Percentiles rank a stretch among this genome's conserved stretches.
phyloP scores from a whole-genome alignment of 208 protist genomes.

The Herpetomonas samuelpessoai region DNA sequence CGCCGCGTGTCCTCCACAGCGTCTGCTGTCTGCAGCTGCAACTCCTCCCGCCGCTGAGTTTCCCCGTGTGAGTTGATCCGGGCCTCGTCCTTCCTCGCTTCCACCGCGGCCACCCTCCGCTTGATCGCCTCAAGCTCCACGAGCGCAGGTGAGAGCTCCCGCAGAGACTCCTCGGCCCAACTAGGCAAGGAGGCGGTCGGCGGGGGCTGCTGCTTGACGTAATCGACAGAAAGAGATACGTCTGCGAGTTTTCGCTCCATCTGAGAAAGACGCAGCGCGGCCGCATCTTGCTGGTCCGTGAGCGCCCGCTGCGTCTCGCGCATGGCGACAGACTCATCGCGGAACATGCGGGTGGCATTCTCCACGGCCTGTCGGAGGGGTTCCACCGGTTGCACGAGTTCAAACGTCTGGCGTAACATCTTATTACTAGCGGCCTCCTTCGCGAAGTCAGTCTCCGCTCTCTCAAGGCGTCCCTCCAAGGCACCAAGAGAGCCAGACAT shows the following conservation, averaged over 20 bases:
- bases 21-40: slow-evolving; percentile 5
- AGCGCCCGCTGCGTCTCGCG: not conserved
- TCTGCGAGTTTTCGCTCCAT: not conserved
- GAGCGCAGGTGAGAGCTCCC: slow-evolving; percentile 28
- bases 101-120: slow-evolving; percentile 33
- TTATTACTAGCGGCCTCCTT: no score
- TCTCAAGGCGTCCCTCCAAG: no score
- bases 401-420: no score
- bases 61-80: not conserved
- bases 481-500: no score
- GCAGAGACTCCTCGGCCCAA: slow-evolving; percentile 7
- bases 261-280: not conserved
- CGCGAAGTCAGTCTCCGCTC: no score
- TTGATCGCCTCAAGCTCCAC: slow-evolving; percentile 52
- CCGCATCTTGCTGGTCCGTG: not conserved
- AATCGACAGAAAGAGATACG: not conserved
- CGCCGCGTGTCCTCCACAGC: slow-evolving; percentile 20
- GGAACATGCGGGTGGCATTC: not conserved
- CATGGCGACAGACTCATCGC: not conserved
- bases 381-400: no score
- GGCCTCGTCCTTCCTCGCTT: slow-evolving; percentile 18
- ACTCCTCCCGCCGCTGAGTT: not conserved
- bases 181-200: not conserved
- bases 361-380: not conserved
- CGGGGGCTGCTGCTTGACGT: not conserved